Conservation (phyloP, 257 asterid genomes). For the Ocimum tenuiflorum region DNA sequence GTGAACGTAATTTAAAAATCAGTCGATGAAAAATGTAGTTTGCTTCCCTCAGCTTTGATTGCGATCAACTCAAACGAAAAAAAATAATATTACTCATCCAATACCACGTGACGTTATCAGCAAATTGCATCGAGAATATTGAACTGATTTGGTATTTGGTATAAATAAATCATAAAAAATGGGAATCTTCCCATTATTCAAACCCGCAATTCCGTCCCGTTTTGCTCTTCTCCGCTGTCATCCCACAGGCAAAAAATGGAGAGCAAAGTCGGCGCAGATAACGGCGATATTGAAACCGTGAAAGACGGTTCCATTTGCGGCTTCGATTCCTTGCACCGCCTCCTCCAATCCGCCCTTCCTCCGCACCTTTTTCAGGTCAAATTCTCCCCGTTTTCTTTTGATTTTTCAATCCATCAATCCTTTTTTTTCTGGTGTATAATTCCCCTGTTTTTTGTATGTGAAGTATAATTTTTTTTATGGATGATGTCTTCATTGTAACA, state of each 20-base stretch:
- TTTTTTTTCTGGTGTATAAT: background rate
- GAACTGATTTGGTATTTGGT: background rate
- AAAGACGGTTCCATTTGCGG: constrained; percentile 73
- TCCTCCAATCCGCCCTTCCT: constrained; percentile 64
- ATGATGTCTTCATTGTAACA: constrained; percentile 12
- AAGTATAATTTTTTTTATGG: background rate
- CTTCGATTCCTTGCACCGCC: constrained; percentile 75
- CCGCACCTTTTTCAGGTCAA: constrained; percentile 71
- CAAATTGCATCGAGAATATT: background rate
- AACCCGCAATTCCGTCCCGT: background rate
- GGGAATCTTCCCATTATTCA: constrained; percentile 8
- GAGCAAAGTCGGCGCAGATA: constrained; percentile 29
- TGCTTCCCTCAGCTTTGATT: no score
- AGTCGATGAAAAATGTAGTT: no score
- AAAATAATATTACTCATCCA: no score
- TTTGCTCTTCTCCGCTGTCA: background rate
- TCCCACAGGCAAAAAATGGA: constrained; percentile 35
- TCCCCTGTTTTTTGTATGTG: background rate
- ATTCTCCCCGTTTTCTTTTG: background rate
- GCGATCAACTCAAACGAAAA: no score
- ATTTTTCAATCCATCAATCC: background rate
- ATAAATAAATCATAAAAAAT: no score
- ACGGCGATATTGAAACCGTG: constrained; percentile 23
- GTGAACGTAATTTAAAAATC: no score
- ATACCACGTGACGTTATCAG: background rate